Evolutionary conservation across 768 basidiomycete species (phyloP), one percentile per base, ranked within the genome.

Genomic region (Lentinula boryana): DNA sequence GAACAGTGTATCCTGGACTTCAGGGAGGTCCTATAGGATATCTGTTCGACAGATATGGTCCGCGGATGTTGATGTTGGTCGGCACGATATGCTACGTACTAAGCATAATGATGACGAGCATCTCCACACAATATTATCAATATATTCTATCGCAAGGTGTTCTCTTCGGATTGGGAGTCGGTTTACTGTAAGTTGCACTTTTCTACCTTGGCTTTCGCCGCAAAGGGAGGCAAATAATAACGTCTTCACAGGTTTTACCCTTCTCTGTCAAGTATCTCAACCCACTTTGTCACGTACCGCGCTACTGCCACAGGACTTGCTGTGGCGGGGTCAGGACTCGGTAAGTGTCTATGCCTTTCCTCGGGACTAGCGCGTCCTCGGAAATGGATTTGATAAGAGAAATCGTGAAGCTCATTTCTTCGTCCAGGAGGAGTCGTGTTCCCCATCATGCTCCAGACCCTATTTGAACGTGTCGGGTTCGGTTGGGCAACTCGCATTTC

Each of bases 221-320:
- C 23, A 23, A 46, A 23, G 21, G 21, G 46, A 48, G 18, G n/a
- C 21, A 23, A 21, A 48, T 16, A 41, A n/a, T 13, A 33, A 31
- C 7, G 16, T 15, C 32, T 31, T 44, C n/a, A 16, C 57, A 89
- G 87, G 43, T 89, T 89, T 69, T 89, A 88, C 64, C 89, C 89
- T 0, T 76, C 86, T 0, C 73, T 91, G 33, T 78, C 86, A 3
- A 84, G 85, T 56, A 77, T 89, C 9, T 81, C 87, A 0, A 89
- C 85, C 1, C 79, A 85, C 68, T 92, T 89, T 71, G 67, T 68
- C 52, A 79, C 78, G 63, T 84, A 85, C 63, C 81, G 89, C 13
- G 87, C 86, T 3, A 85, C 89, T 2, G 88, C 90, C 0, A 74
- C 88, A 40, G 91, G 91, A 2, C 73, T 93, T 59, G 85, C 84